Conservation (phyloP, 225 moss, liverwort and hornwort genomes). For the Anthoceros angustus region DNA sequence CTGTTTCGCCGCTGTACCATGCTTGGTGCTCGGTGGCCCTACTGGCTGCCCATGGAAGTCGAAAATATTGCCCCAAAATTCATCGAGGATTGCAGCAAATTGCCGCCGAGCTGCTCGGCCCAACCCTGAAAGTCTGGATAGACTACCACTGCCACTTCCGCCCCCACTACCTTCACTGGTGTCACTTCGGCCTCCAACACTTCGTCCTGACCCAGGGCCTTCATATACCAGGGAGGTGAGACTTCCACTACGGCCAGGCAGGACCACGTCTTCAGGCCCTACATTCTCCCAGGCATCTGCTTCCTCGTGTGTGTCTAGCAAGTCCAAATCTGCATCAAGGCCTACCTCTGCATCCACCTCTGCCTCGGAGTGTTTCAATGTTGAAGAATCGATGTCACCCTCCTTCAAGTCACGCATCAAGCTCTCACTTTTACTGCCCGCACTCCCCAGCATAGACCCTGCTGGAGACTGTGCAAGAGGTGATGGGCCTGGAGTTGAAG, state of each 20-base stretch:
- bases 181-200: slow-evolving; percentile 52
- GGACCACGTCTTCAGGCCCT: slow-evolving; percentile 39
- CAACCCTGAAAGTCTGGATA: slow-evolving; percentile 63
- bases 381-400: slow-evolving; percentile 38
- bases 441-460: neutral
- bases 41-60: slow-evolving; percentile 68
- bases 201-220: slow-evolving; percentile 40
- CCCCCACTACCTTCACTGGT: slow-evolving; percentile 41
- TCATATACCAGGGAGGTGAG: slow-evolving; percentile 30
- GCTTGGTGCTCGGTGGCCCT: slow-evolving; percentile 9
- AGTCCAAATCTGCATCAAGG: slow-evolving; percentile 46
- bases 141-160: slow-evolving; percentile 81
- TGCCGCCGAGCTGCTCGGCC: slow-evolving; percentile 74
- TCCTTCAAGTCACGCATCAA: neutral
- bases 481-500: slow-evolving; percentile 9
- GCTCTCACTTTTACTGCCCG: neutral
- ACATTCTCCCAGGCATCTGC: slow-evolving; percentile 23
- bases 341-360: slow-evolving; percentile 78
- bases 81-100: slow-evolving; percentile 70
- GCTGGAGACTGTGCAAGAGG: slow-evolving; percentile 11
- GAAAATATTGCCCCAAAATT: slow-evolving; percentile 64
- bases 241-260: slow-evolving; percentile 28
- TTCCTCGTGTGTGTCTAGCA: slow-evolving; percentile 55
- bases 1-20: slow-evolving; percentile 14
- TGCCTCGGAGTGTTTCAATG: slow-evolving; percentile 56